Base-by-base conservation (phyloP, 495 filamentous ascomycete genomes). In the Lepraria neglecta region DNA sequence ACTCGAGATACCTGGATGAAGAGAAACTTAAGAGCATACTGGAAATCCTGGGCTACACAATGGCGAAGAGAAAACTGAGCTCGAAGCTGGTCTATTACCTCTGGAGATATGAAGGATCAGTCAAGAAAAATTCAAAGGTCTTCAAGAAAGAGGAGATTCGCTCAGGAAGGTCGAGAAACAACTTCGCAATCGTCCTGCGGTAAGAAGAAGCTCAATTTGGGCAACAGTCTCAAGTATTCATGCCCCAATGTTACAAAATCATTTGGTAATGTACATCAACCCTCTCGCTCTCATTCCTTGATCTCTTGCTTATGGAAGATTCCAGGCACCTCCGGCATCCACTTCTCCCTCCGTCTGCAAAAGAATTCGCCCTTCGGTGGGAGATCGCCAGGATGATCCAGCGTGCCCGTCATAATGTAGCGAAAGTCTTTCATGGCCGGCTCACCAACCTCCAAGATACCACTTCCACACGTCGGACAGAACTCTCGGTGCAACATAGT, bases 1-100 rank as follows among this genome's bases (percentile, higher is more conserved):
- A 99, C 68, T 97, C 95, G 17, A 83, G 94, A 60, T 99, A 97
- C 69, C 76, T 97, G 67, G 85, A 88, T 61, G 85, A 94, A 63
- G 72, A 78, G n/a, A 77, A 82, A 53, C 74, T 99, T 30, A 71
- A 78, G 14, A 78, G 74, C 0, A 91, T 99, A 21, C 87, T 97
- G 88, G 71, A 70, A 42, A 82, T 78, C 58, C 68, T 99, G 35
- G 90, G 94, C 5, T 99, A 90, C 69, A 72, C 70, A 12, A 72
- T 84, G 65, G 69, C 76, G 4, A 75, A 82, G 61, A 80, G 77
- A 70, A 96, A 95, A 73, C 75, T 84, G 60, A 89, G 88, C 2
- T 77, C 84, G 33, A 96, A 96, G 71, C 78, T 99, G 57, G 84
- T 91, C 38, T 97, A 95, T 74, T 91, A 92, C 64, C 77, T 97